phyloP scores from a whole-genome alignment of 805 yeast genomes.

The Candida sakaeoensis region DNA sequence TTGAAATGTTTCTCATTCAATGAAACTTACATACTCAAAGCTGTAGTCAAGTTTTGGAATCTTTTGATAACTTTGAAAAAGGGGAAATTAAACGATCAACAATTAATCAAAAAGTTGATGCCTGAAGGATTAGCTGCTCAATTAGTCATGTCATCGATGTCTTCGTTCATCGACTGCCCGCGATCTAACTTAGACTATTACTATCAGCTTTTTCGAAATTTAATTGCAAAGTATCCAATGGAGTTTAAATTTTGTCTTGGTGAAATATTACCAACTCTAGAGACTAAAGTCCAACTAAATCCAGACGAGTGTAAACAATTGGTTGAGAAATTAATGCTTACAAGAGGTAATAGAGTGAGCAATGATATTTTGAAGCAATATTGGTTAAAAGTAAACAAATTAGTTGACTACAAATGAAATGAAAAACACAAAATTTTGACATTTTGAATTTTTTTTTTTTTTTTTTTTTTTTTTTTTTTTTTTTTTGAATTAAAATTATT shows the following conservation, averaged over 20 bases:
- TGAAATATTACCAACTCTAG: conserved; percentile 8
- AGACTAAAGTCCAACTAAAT: conserved; percentile 13
- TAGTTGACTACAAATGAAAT: conserved; percentile 35
- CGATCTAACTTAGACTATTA: conserved; percentile 61
- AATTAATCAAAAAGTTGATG: conserved; percentile 16
- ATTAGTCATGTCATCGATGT: conserved; percentile 24
- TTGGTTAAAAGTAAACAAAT: conserved; percentile 62
- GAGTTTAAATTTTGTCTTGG: conserved; percentile 46
- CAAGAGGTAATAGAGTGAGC: conserved; percentile 64
- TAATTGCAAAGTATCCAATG: conserved; percentile 47
- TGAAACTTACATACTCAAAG: conserved; percentile 55
- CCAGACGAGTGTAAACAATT: conserved; percentile 37
- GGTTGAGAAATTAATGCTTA: conserved; percentile 52
- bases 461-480: too few species aligned
- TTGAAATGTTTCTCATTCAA: conserved; percentile 38
- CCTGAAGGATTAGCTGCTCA: conserved; percentile 1
- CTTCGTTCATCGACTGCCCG: conserved; percentile 39
- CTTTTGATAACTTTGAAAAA: conserved; percentile 42
- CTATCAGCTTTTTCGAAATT: conserved; percentile 47
- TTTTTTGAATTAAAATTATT: too few species aligned
- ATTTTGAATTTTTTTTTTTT: not conserved
- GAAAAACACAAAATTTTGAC: not conserved
- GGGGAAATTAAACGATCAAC: conserved; percentile 43
- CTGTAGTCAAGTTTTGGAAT: conserved; percentile 56
- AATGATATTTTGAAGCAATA: conserved; percentile 56